Base-by-base conservation (phyloP, 352 stramenopile genomes). In the Pythium biforme region DNA sequence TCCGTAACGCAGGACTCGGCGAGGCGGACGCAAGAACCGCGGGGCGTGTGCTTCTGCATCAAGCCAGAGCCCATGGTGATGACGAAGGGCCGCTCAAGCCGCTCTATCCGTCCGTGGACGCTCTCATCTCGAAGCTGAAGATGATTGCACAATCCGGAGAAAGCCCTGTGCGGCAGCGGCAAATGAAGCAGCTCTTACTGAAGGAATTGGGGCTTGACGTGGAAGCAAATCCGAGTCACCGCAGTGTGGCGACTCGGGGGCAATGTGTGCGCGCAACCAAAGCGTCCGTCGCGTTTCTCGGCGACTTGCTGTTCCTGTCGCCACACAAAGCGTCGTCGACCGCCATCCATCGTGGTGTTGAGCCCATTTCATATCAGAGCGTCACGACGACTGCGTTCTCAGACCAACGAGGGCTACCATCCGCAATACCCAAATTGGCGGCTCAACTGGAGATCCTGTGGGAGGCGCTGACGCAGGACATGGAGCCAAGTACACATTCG, bases 281-380 rank as follows among this genome's bases (percentile, higher is more conserved):
- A 26, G 47, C 59, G 9, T 64, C 55, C 2, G 29, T 64, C 25
- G 17, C 56, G 41, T 55, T 69, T 45, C 29, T 69, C 19, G 48
- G 39, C 23, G 62, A 64, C 10, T 55, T 69, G 39, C 11, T 62
- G 6, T 29, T 64, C 6, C 22, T 59, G 0, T 54, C 45, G 6
- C 37, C 37, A 17, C 37, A 34, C 5, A 34, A 10, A 10, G 31
- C 5, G 5, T 34, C 31, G 10, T 34, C 31, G 5, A 34, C 31
- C 23, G n/a, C 26, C 17, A 33, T 10, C 46, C 7, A 52, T n/a
- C 6, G 3, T 17, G 17, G 15, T n/a, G n/a, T n/a, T n/a, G n/a
- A n/a, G n/a, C n/a, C n/a, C n/a, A n/a, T n/a, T n/a, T n/a, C n/a
- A n/a, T n/a, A 34, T 3, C 3, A 34, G 1, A 12, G 12, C 39